A percentile compares a stretch with the other conserved stretches of the same genome.
Conservation (phyloP, 129 eudicot genomes). For the Flaveria trinervia region DNA sequence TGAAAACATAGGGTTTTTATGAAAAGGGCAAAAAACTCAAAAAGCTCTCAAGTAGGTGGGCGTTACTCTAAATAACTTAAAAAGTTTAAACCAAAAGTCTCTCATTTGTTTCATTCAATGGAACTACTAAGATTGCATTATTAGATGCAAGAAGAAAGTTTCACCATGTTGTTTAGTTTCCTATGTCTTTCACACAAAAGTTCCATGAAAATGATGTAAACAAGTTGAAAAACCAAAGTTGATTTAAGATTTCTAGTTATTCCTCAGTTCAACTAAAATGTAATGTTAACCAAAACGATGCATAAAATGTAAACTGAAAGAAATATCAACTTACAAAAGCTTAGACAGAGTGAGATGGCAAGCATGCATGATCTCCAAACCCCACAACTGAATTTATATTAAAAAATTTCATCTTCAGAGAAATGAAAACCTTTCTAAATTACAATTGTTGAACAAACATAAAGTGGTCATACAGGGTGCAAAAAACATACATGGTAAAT, state of each 20-base stretch:
- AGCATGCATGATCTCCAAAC: constrained; percentile 45
- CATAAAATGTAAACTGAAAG: neutral
- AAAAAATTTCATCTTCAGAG: constrained; percentile 18
- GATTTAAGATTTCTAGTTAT: neutral
- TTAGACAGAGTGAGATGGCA: constrained; percentile 42
- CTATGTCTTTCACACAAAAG: constrained; percentile 6
- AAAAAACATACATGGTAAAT: neutral
- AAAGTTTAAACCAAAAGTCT: neutral
- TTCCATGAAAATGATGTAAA: neutral
- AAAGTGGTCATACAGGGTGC: neutral
- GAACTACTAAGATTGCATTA: neutral
- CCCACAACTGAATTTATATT: constrained; percentile 38
- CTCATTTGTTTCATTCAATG: neutral
- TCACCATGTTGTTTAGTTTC: neutral
- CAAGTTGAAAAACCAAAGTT: constrained; percentile 8
- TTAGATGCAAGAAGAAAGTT: neutral
- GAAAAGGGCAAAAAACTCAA: neutral
- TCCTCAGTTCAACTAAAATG: neutral
- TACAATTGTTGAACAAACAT: neutral
- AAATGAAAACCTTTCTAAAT: neutral
- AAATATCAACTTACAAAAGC: constrained; percentile 41
- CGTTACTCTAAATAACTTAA: neutral
- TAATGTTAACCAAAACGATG: constrained; percentile 5
- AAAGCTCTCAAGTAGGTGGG: constrained; percentile 10
- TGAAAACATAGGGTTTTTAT: neutral